Evolutionary conservation across 2,329 filamentous ascomycete genomes (phyloP), one percentile per base, ranked within the genome.

Genomic region (Purpureocillium lavendulum): DNA sequence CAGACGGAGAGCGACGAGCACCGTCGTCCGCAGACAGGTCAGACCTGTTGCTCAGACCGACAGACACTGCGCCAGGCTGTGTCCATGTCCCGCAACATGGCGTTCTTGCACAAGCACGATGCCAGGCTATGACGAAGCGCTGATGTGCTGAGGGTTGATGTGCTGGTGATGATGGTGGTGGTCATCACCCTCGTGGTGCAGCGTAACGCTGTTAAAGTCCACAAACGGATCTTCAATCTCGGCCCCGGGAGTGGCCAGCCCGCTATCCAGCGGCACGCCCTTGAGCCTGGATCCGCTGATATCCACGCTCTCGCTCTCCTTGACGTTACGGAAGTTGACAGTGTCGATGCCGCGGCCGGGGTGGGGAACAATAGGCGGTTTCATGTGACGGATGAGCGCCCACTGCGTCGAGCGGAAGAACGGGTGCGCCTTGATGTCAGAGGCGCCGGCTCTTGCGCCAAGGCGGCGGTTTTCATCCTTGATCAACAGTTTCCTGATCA

Each of bases 371-470:
- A 98, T 98, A 1, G 92, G 92, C 26, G 92, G 92, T 62, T 96
- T 97, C 84, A 89, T 92, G 62, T 98, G 92, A 39, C 92, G 84
- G 49, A 98, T 87, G 30, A 98, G 74, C 17, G 92, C 92, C 92
- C 92, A 98, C 58, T 94, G 88, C 4, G 90, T 97, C 13, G 83
- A 84, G 45, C 88, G 81, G 76, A 98, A 98, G 72, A 98, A 98
- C 10, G 88, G 85, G 56, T 97, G 92, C 2, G 72, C 81, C 66
- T 98, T 98, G 60, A 98, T 94, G 61, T 98, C 92, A 1, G 89
- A 96, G 8, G 92, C 92, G 45, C 92, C 92, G 3, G 92, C 92
- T 45, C 92, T 84, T 36, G 92, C 94, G 43, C 92, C 92, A 33
- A 98, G 75, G 43, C 92, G 84, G 45, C 89, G 83, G 43, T 90